Percentiles rank a stretch among this genome's conserved stretches.
Conservation (phyloP, 306 rosid species). For the Pachyrhizus erosus region DNA sequence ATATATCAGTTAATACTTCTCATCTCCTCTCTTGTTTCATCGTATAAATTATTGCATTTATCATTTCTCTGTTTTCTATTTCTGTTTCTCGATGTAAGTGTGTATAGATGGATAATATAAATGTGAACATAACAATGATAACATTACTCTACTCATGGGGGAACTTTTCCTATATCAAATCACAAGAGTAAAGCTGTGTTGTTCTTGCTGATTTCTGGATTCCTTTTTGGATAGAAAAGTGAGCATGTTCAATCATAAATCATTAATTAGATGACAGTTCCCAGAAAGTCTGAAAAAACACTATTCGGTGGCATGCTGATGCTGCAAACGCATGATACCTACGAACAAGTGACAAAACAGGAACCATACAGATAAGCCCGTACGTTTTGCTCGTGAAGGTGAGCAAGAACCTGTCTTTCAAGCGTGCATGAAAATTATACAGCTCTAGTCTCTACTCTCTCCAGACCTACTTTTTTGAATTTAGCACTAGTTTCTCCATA, state of each 20-base stretch:
- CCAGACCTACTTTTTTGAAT: not conserved
- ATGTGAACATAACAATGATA: too few relatives aligned
- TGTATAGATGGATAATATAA: too few relatives aligned
- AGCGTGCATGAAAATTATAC: not conserved
- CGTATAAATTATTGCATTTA: too few relatives aligned
- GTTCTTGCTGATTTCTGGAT: not conserved
- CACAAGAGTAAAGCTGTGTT: too few relatives aligned
- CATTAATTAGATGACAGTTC: not conserved
- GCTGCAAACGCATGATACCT: not conserved
- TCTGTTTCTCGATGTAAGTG: too few relatives aligned
- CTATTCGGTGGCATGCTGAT: not conserved
- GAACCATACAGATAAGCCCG: not conserved
- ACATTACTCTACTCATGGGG: too few relatives aligned
- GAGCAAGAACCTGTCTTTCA: constrained; percentile 14
- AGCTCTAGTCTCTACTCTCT: not conserved
- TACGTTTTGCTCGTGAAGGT: constrained; percentile 18
- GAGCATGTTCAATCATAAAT: not conserved
- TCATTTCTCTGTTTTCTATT: too few relatives aligned
- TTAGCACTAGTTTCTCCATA: not conserved
- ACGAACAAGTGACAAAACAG: not conserved
- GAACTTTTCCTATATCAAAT: too few relatives aligned
- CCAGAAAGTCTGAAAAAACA: not conserved
- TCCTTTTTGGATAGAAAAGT: not conserved
- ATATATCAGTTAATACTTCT: too few relatives aligned
- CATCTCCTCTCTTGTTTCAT: too few relatives aligned